Evolutionary conservation across 2,329 filamentous ascomycete genomes (phyloP), one percentile per base, ranked within the genome.

Genomic region (Escovopsis sp.): DNA sequence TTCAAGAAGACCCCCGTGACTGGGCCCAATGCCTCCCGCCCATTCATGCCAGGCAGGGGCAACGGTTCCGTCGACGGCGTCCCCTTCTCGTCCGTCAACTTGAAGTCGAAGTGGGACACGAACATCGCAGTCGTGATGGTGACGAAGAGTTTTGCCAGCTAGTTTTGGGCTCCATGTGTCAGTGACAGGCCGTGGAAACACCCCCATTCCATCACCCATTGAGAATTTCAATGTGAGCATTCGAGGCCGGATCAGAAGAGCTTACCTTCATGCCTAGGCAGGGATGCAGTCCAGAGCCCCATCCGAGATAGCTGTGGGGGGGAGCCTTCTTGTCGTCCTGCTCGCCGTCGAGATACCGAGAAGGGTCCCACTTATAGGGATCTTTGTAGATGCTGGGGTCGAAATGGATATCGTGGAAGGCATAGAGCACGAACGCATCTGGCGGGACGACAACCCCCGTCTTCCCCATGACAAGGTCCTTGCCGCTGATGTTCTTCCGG

Each of bases 121-220:
- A 73, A 72, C 38, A 67, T 63, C 1, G 67, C 68, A 0, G 61
- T 63, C 28, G 72, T 67, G 45, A 74, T 54, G 40, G 62, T 66
- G 43, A 67, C 64, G 51, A 75, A 70, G 2, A 75, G 55, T 48
- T 73, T 73, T 1, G 72, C 71, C 52, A 75, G 72, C 51, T 61
- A 45, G 28, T 1, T 9, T 32, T 32, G 8, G 28, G 3, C 28
- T 11, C 6, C 12, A 12, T 9, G 5, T 38, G 51, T 41, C 26
- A 51, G 52, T 39, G 48, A 38, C 18, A 51, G 33, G 46, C 47
- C 8, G 45, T 10, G 15, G 7, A 12, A 26, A 49, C 47, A 49
- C 47, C 18, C 49, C 47, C 39, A 39, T 37, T 43, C 5, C 12
- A 23, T 12, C 12, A 10, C 11, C 12, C 28, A 32, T 32, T 9